Evolutionary conservation across 305 asterid genomes (phyloP).

Genomic region (Fraxinus greggii): DNA sequence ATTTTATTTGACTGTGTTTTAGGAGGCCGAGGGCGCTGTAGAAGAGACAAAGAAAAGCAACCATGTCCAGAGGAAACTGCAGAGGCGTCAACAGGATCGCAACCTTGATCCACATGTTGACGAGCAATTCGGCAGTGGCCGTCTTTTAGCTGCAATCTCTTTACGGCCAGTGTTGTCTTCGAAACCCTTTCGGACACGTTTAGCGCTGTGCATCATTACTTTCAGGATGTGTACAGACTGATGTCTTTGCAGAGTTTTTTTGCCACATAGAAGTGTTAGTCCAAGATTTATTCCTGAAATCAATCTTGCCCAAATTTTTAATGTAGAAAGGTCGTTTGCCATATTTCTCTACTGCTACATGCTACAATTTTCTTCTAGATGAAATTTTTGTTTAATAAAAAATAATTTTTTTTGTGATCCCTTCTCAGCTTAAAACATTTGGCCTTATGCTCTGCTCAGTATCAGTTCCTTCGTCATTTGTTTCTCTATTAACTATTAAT

Average conservation of each 20-base stretch:
- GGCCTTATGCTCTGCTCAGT: not conserved
- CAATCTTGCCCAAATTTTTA: not conserved
- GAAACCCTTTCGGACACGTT: not conserved
- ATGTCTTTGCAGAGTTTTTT: not conserved
- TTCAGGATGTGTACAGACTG: not conserved
- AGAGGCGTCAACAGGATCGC: slow-evolving; percentile 43
- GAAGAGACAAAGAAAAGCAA: slow-evolving; percentile 48
- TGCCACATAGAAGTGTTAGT: not conserved
- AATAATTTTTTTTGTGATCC: not conserved
- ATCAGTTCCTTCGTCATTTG: not conserved
- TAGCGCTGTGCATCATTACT: not conserved
- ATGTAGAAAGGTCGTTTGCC: not conserved
- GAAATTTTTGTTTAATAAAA: not conserved
- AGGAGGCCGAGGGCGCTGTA: slow-evolving; percentile 41
- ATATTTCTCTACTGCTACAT: not conserved
- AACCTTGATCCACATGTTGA: slow-evolving; percentile 56
- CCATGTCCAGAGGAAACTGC: slow-evolving; percentile 43
- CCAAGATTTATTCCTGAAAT: not conserved
- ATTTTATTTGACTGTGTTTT: not conserved
- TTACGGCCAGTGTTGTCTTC: slow-evolving; percentile 1
- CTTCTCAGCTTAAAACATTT: not conserved
- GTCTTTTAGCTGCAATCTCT: slow-evolving; percentile 51
- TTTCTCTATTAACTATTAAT: not conserved
- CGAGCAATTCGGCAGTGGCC: slow-evolving; percentile 50
- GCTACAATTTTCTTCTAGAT: not conserved